Base-by-base conservation (phyloP, 169 alveolate species). In the Plasmodium cynomolgi region DNA sequence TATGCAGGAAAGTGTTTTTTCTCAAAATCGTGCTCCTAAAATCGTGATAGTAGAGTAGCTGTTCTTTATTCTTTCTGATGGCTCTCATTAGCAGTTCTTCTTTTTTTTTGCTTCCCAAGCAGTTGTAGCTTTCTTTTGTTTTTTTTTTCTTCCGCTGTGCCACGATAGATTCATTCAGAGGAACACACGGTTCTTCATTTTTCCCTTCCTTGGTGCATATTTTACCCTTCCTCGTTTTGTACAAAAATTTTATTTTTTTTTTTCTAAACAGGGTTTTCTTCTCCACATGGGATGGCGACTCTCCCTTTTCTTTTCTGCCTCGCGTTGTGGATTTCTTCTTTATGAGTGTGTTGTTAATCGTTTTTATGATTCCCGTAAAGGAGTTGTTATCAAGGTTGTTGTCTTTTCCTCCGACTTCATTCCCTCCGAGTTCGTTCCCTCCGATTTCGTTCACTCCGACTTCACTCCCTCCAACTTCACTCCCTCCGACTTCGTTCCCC, bases 1-100 rank as follows among this genome's bases (percentile, higher is more conserved):
- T 90, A 81, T 90, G 34, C 26, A 90, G 23, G 33, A 90, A 90
- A 1, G 81, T 72, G 47, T 90, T 90, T 71, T 81, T 58, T 90
- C 82, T 90, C 50, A 90, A 58, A 62, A 34, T 90, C 17, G n/a
- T 15, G 68, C 80, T 90, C 79, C 37, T 90, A 58, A 90, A 90
- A 90, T 90, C 94, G 83, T 90, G 94, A 90, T 90, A 90, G 82
- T 90, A 90, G 34, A 90, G 23, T 80, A 90, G 73, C 31, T 80
- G 44, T 39, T 90, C 94, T 37, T 62, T 81, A 81, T 81, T 72
- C 54, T 90, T 90, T 31, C 34, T 80, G 44, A 47, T 81, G 1
- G 13, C 81, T 1, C 72, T 75, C 33, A 50, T 31, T 75, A 75
- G 6, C 39, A 23, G 50, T 90, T 81, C 74, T 62, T 90, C 84